These are phyloP conservation scores for Diutina mesorugosa DNA, from an alignment of 1,139 yeast genomes.

Conservation along the genomic window DNA sequence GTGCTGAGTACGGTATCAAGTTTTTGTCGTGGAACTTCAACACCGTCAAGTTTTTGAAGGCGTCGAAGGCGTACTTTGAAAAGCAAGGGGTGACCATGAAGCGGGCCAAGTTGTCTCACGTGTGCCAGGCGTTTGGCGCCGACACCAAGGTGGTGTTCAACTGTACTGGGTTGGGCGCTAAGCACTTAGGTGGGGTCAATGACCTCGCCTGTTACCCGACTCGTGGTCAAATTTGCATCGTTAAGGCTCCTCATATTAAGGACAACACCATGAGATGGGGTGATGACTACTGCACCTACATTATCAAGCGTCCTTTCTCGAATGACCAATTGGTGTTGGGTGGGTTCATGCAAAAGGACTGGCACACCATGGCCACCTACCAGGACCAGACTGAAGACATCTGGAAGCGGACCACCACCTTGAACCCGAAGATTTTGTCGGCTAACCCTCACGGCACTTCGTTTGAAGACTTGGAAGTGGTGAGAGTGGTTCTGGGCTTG, in stretches of 20 bases:
- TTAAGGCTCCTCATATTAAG: slow-evolving; percentile 40
- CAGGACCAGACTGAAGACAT: slow-evolving; percentile 44
- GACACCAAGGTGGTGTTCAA: slow-evolving; percentile 33
- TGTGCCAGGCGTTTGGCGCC: slow-evolving; percentile 35
- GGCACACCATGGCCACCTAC: slow-evolving; percentile 28
- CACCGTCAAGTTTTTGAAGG: slow-evolving; percentile 43
- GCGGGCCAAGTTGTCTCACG: slow-evolving; percentile 32
- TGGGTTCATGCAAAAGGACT: slow-evolving; percentile 34
- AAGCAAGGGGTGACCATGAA: slow-evolving; percentile 36
- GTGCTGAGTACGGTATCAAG: slow-evolving; percentile 13
- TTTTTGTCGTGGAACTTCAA: slow-evolving; percentile 56
- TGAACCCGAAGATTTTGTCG: slow-evolving; percentile 39
- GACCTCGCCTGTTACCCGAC: slow-evolving; percentile 47
- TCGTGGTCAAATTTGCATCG: slow-evolving; percentile 58
- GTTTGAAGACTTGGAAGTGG: slow-evolving; percentile 25
- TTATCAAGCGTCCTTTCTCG: slow-evolving; percentile 42
- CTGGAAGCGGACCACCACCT: slow-evolving; percentile 37
- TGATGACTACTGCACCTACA: slow-evolving; percentile 46
- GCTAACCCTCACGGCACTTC: slow-evolving; percentile 9
- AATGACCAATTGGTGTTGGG: neutral
- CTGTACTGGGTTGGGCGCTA: slow-evolving; percentile 59
- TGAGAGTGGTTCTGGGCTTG: slow-evolving; percentile 53
- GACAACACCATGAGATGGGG: slow-evolving; percentile 25
- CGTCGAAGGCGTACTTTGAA: slow-evolving; percentile 27
- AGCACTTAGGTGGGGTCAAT: slow-evolving; percentile 26